Base-by-base conservation (phyloP, 1,139 yeast genomes). In the Hyphopichia fennica region DNA sequence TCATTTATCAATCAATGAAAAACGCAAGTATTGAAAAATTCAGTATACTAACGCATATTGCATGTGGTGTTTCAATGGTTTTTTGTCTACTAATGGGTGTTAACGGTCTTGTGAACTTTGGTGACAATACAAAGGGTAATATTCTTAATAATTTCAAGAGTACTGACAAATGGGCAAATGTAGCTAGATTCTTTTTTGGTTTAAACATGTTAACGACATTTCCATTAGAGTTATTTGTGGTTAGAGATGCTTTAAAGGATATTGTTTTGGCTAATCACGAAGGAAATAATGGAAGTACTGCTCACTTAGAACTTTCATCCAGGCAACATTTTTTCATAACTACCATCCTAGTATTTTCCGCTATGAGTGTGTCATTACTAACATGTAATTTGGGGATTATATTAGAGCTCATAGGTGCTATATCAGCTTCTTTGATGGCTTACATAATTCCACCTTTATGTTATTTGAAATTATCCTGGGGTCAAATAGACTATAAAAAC, bases 151-250 rank as follows among this genome's bases (percentile, higher is more conserved):
- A 90, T 60, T 91, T 91, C 64, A 86, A 88, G 17, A 73, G 82
- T 41, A 77, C 80, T 55, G 96, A 90, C 57, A 67, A 71, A 52
- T 70, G 81, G 60, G 87, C 88, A 35, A 91, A 90, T 51, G 69
- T 91, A 32, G 97, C 98, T 0, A 73, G 98, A 42, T 80, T 91
- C 52, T 88, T 96, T 54, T 91, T 91, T 63, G 98, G 98, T 0
- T 73, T 91, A 54, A 91, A 91, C 56, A 91, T 91, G 97, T 73
- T 91, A 46, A 91, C 98, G 0, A 91, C 98, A 0, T 82, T 89
- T 53, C 98, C 98, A 0, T 64, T 91, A 39, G 98, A 91, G 59
- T 79, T 91, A 0, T 90, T 90, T 59, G 98, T 91, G 4, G 82
- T 95, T 31, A 69, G 98, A 50, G 96, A 91, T 52, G 96, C 90